Conservation (phyloP, 345 rosid species). For the Turritis glabra region DNA sequence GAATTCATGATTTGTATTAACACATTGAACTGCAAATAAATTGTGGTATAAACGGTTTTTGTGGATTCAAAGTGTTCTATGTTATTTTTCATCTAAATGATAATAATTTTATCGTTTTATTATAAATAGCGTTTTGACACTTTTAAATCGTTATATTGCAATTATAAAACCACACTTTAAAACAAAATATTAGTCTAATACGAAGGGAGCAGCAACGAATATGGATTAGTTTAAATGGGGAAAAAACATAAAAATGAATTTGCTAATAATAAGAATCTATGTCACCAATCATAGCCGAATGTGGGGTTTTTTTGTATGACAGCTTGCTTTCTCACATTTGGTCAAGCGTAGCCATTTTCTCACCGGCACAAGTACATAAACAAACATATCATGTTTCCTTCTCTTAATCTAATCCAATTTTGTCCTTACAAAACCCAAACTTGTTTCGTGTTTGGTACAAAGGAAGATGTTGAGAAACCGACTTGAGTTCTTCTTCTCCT, state of each 20-base stretch:
- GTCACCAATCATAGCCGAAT: constrained; percentile 21
- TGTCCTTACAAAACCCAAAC: background rate
- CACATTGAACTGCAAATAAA: background rate
- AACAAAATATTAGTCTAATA: background rate
- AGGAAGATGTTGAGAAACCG: constrained; percentile 37
- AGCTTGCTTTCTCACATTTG: constrained; percentile 36
- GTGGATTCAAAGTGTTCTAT: background rate
- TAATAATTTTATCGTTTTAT: too few species aligned
- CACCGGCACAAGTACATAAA: constrained; percentile 8
- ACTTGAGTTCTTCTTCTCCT: constrained; percentile 18
- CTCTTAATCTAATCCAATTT: constrained; percentile 25
- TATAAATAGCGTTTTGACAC: background rate
- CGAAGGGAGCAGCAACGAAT: background rate
- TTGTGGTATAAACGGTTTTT: background rate
- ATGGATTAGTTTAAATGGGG: background rate
- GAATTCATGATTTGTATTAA: too few species aligned
- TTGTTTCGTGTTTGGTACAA: constrained; percentile 24
- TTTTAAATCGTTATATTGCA: background rate
- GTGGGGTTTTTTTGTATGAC: constrained; percentile 42
- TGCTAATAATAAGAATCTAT: constrained; percentile 1
- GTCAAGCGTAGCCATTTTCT: constrained; percentile 47
- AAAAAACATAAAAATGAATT: background rate
- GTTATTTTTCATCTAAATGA: background rate
- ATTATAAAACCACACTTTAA: background rate
- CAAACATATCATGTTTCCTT: constrained; percentile 25